These are phyloP conservation scores for Microbotryum lychnidis-dioicae DNA, from an alignment of 1,284 basidiomycete genomes.

Conservation along the genomic window DNA sequence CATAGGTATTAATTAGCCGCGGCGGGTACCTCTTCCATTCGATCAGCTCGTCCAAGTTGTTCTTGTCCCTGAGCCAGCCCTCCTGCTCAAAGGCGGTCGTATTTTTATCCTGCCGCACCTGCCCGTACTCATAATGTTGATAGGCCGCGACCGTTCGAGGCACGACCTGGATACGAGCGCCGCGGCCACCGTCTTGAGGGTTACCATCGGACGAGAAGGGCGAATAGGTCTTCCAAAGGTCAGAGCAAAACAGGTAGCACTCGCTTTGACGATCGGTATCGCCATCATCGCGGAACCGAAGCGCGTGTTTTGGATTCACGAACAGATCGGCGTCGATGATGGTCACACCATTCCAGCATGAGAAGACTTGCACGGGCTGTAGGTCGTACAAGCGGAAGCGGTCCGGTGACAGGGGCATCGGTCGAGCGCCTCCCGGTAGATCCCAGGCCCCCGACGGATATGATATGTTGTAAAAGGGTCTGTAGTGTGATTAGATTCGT, in stretches of 20 bases:
- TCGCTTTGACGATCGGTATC: constrained; percentile 18
- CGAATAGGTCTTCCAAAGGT: constrained; percentile 16
- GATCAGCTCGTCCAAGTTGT: constrained; percentile 9
- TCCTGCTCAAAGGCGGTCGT: constrained; percentile 16
- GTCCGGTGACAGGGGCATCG: constrained; percentile 35
- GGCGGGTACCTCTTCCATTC: constrained; percentile 20
- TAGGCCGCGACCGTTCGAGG: constrained; percentile 16
- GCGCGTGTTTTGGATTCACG: constrained; percentile 28
- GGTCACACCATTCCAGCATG: constrained; percentile 39
- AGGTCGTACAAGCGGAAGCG: constrained; percentile 36
- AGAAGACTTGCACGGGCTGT: constrained; percentile 43
- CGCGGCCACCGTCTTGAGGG: background rate
- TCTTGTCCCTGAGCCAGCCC: background rate
- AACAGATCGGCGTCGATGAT: constrained; percentile 40
- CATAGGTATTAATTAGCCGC: constrained; percentile 14
- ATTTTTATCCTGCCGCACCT: constrained; percentile 15
- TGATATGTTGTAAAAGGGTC: constrained; percentile 23
- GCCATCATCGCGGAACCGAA: constrained; percentile 18
- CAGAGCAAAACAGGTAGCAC: constrained; percentile 23
- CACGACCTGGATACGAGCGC: constrained; percentile 21
- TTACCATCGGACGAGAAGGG: background rate
- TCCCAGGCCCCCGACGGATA: constrained; percentile 19
- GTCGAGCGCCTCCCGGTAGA: constrained; percentile 31
- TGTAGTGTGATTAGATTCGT: background rate
- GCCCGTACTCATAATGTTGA: constrained; percentile 11